Conservation (phyloP, 805 yeast genomes). For the Kluyveromyces wickerhamii region DNA sequence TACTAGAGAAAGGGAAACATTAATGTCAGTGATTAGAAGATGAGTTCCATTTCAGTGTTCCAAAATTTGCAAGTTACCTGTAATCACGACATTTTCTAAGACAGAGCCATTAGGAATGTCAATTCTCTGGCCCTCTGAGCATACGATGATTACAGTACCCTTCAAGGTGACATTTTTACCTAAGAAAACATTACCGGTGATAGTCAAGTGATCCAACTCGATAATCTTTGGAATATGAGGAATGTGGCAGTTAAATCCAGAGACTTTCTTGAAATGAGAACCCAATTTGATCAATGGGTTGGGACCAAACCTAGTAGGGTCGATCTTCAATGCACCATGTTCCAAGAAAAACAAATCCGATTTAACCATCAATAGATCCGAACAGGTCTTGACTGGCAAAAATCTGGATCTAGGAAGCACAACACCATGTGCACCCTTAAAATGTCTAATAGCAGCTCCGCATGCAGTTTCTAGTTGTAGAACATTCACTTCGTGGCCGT, state of each 20-base stretch:
- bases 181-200: slow-evolving; percentile 89
- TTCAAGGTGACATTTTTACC: slow-evolving; percentile 87
- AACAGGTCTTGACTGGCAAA: slow-evolving; percentile 96
- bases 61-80: slow-evolving; percentile 90
- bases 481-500: slow-evolving; percentile 78
- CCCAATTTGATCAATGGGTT: slow-evolving; percentile 95
- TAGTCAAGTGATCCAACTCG: slow-evolving; percentile 94
- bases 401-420: slow-evolving; percentile 97
- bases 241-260: slow-evolving; percentile 81
- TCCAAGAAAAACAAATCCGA: slow-evolving; percentile 86
- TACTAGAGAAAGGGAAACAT: too few species aligned
- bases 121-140: slow-evolving; percentile 93
- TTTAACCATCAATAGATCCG: slow-evolving; percentile 88
- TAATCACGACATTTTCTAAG: slow-evolving; percentile 92
- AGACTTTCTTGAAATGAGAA: slow-evolving; percentile 91
- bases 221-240: slow-evolving; percentile 94
- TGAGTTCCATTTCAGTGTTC: slow-evolving; percentile 61
- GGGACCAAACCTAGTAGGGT: slow-evolving; percentile 78
- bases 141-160: slow-evolving; percentile 96
- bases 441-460: slow-evolving; percentile 98
- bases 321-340: slow-evolving; percentile 84
- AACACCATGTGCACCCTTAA: slow-evolving; percentile 92
- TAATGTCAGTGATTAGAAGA: too few species aligned
- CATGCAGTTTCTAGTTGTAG: slow-evolving; percentile 97
- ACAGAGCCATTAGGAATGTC: slow-evolving; percentile 96